phyloP scores from a whole-genome alignment of 2,329 filamentous ascomycete genomes.

The Xylariales sp. region DNA sequence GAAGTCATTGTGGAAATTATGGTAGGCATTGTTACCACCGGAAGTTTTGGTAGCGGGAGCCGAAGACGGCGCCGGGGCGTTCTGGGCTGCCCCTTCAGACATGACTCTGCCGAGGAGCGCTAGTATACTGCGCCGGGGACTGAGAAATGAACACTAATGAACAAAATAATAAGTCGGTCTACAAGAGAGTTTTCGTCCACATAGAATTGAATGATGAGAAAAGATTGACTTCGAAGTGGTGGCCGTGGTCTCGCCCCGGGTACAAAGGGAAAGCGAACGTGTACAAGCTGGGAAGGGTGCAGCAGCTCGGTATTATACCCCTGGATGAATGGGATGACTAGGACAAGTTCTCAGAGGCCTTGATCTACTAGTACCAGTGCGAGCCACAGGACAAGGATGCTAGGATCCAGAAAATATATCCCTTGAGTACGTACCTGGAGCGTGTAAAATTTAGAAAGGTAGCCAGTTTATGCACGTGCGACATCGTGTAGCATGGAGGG shows the following conservation, averaged over 20 bases:
- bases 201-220: slow-evolving; percentile 3
- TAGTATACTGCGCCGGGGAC: background rate
- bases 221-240: background rate
- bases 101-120: slow-evolving; percentile 28
- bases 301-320: slow-evolving; percentile 32
- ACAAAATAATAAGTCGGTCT: background rate
- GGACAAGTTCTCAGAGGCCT: slow-evolving; percentile 20
- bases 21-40: slow-evolving; percentile 77
- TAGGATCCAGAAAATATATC: background rate
- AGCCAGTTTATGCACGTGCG: slow-evolving; percentile 7
- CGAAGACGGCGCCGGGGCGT: slow-evolving; percentile 19
- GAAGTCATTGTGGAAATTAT: slow-evolving; percentile 83
- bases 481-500: background rate
- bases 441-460: background rate
- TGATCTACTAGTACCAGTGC: slow-evolving; percentile 10
- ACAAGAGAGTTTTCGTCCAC: slow-evolving; percentile 11
- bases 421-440: slow-evolving; percentile 16
- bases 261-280: slow-evolving; percentile 8
- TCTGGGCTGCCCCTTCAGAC: slow-evolving; percentile 39
- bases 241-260: slow-evolving; percentile 6
- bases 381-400: slow-evolving; percentile 6
- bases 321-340: slow-evolving; percentile 5
- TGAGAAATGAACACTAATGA: background rate
- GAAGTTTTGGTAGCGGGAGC: slow-evolving; percentile 58
- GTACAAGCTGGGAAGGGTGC: slow-evolving; percentile 23